These are phyloP conservation scores for Tolypocladium ovalisporum DNA, from an alignment of 2,329 filamentous ascomycete genomes.

Conservation along the genomic window DNA sequence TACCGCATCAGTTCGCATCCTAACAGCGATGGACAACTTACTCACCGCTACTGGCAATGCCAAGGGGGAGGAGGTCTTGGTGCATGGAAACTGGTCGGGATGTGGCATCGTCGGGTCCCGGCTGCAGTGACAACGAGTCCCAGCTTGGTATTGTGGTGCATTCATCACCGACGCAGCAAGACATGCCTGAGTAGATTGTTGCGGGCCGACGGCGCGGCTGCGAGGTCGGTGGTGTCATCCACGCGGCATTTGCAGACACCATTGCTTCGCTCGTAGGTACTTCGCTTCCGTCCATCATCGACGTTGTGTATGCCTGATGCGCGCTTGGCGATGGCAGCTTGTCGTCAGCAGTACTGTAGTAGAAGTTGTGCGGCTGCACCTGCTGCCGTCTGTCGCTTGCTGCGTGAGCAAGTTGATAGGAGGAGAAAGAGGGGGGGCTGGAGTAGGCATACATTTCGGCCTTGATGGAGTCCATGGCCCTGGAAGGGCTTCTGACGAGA, in stretches of 20 bases:
- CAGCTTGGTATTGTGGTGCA: slow-evolving; percentile 42
- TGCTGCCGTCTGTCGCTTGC: neutral
- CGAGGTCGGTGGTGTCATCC: slow-evolving; percentile 41
- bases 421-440: neutral
- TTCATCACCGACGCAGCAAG: slow-evolving; percentile 45
- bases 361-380: neutral
- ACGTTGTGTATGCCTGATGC: slow-evolving; percentile 13
- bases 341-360: neutral
- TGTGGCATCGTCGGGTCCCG: slow-evolving; percentile 38
- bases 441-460: neutral
- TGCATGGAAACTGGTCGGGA: slow-evolving; percentile 46
- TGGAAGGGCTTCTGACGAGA: neutral
- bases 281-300: slow-evolving; percentile 38
- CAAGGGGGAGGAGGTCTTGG: slow-evolving; percentile 27
- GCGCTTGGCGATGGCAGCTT: neutral
- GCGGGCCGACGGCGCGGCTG: slow-evolving; percentile 43
- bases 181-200: slow-evolving; percentile 51
- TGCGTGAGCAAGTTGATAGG: neutral
- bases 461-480: neutral
- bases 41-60: slow-evolving; percentile 16
- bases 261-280: slow-evolving; percentile 38
- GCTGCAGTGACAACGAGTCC: slow-evolving; percentile 44
- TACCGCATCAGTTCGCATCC: neutral
- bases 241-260: slow-evolving; percentile 33
- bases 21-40: slow-evolving; percentile 3